Evolutionary conservation across 805 yeast species (phyloP).

Genomic region (Candida piceae): DNA sequence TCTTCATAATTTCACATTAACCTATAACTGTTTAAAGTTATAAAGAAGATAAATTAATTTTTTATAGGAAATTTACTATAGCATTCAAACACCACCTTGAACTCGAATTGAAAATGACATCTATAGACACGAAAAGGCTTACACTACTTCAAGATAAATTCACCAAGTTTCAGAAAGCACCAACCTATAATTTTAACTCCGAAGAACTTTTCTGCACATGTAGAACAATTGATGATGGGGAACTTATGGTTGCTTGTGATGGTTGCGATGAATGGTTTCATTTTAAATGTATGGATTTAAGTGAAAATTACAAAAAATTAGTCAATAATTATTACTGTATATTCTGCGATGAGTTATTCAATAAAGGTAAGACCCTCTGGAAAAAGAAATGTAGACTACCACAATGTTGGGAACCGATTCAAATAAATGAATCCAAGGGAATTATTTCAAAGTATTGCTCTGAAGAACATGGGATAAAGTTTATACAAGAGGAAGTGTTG

Average conservation of each 20-base stretch:
- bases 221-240: constrained; percentile 71
- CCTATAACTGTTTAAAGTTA: too few species aligned
- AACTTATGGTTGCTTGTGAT: constrained; percentile 90
- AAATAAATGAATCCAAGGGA: constrained; percentile 18
- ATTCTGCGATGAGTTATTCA: constrained; percentile 51
- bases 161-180: constrained; percentile 25
- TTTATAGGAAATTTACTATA: too few species aligned
- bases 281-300: constrained; percentile 66
- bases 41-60: too few species aligned
- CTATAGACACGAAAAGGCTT: constrained; percentile 4
- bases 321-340: constrained; percentile 69
- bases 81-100: too few species aligned
- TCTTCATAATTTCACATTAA: too few species aligned
- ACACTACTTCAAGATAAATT: constrained; percentile 25
- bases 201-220: constrained; percentile 76
- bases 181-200: constrained; percentile 41
- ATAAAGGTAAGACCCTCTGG: constrained; percentile 55
- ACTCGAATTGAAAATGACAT: neutral
- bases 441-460: constrained; percentile 66
- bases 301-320: constrained; percentile 44
- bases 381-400: constrained; percentile 66
- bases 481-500: constrained; percentile 30
- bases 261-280: constrained; percentile 96
- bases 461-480: constrained; percentile 60
- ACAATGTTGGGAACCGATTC: constrained; percentile 52